A percentile compares a stretch with the other conserved stretches of the same genome.
phyloP scores from a whole-genome alignment of 768 basidiomycete species.

The Phlebiopsis flavidoalba region DNA sequence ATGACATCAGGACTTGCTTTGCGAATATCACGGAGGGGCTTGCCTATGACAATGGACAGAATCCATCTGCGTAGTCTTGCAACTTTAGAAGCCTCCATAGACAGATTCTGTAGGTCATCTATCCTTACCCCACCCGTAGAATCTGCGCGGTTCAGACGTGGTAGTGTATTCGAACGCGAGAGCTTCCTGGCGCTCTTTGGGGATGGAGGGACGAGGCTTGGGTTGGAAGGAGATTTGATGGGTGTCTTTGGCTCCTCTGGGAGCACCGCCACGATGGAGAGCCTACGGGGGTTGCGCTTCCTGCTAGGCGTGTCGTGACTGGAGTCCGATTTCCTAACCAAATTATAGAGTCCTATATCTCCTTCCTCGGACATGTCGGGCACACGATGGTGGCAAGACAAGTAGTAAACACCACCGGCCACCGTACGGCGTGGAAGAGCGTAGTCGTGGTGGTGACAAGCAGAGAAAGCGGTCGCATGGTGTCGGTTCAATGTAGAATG shows the following conservation, averaged over 20 bases:
- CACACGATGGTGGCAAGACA: not conserved
- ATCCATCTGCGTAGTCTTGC: slow-evolving; percentile 61
- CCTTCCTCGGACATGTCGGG: slow-evolving; percentile 16
- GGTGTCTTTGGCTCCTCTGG: slow-evolving; percentile 10
- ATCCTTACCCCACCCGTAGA: slow-evolving; percentile 14
- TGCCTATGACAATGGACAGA: slow-evolving; percentile 60
- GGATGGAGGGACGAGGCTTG: slow-evolving; percentile 17
- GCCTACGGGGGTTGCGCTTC: slow-evolving; percentile 8
- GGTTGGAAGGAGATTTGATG: slow-evolving; percentile 31
- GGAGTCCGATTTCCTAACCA: slow-evolving; percentile 12
- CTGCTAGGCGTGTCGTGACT: slow-evolving; percentile 2
- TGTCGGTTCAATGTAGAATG: not conserved
- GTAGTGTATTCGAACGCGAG: slow-evolving; percentile 43
- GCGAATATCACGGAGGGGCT: slow-evolving; percentile 14
- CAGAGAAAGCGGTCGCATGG: not conserved
- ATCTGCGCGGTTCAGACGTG: slow-evolving; percentile 29
- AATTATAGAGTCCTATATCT: slow-evolving; percentile 23
- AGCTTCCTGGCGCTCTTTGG: slow-evolving; percentile 22
- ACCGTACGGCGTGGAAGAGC: not conserved
- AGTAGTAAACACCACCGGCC: not conserved
- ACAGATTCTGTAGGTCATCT: slow-evolving; percentile 32
- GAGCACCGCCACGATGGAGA: slow-evolving; percentile 4
- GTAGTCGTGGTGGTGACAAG: not conserved
- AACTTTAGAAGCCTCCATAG: slow-evolving; percentile 43
- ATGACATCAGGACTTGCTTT: not conserved